phyloP scores from a whole-genome alignment of 176 grass and related monocot species.

The Carex myosuroides region DNA sequence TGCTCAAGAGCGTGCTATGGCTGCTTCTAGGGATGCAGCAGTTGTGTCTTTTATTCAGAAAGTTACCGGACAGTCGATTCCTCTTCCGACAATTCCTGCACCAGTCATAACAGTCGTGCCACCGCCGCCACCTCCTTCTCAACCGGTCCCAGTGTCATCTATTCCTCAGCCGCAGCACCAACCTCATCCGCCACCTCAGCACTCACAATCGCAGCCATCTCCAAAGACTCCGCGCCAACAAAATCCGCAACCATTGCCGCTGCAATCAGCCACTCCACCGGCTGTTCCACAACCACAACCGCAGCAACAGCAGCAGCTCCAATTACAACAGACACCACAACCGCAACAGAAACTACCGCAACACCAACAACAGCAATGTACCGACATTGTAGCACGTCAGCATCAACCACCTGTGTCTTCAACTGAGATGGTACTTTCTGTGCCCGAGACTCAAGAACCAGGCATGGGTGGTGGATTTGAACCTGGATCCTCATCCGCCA shows the following conservation, averaged over 20 bases:
- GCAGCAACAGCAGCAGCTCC: background rate
- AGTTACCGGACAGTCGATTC: constrained; percentile 75
- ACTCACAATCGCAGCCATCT: constrained; percentile 22
- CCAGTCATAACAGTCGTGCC: constrained; percentile 40
- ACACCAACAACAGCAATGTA: constrained; percentile 27
- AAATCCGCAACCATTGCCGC: background rate
- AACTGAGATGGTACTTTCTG: constrained; percentile 1
- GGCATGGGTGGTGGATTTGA: constrained; percentile 30
- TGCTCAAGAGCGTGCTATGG: constrained; percentile 79
- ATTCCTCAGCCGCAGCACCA: constrained; percentile 19
- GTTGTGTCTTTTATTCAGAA: constrained; percentile 92
- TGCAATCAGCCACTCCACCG: background rate
- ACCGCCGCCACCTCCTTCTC: constrained; percentile 31
- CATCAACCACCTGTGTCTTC: background rate
- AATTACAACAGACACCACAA: background rate
- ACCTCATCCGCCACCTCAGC: constrained; percentile 7
- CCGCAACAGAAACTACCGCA: background rate
- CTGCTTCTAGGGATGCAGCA: constrained; percentile 72
- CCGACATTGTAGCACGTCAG: constrained; percentile 35
- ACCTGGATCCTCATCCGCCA: constrained; percentile 12
- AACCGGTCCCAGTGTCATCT: background rate
- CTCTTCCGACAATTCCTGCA: constrained; percentile 43
- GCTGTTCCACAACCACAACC: constrained; percentile 20
- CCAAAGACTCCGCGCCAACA: constrained; percentile 19
- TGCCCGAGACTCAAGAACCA: constrained; percentile 23